These are phyloP conservation scores for Exophiala alcalophila DNA, from an alignment of 2,329 filamentous ascomycete genomes.

Conservation along the genomic window DNA sequence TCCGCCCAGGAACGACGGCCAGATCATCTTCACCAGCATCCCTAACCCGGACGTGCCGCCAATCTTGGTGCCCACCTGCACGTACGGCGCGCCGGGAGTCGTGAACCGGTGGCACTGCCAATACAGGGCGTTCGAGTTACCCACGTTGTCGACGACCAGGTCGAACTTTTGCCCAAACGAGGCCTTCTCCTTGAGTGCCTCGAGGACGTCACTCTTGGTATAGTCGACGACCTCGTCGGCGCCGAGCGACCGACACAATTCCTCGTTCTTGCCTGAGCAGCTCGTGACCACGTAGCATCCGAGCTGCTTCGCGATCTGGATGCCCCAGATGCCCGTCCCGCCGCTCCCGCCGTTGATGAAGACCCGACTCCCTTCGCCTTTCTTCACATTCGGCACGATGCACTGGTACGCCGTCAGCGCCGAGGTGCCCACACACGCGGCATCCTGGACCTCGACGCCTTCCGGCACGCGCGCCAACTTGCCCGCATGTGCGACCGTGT, in stretches of 20 bases:
- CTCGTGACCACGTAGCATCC: slow-evolving; percentile 59
- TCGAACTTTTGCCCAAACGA: slow-evolving; percentile 47
- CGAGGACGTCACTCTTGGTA: slow-evolving; percentile 48
- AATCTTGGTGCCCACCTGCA: slow-evolving; percentile 48
- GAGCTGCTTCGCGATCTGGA: slow-evolving; percentile 62
- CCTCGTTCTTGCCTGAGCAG: slow-evolving; percentile 58
- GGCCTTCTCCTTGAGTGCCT: slow-evolving; percentile 42
- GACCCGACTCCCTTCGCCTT: slow-evolving; percentile 50
- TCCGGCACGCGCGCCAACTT: slow-evolving; percentile 43
- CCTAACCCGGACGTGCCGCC: slow-evolving; percentile 1
- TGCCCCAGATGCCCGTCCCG: slow-evolving; percentile 58
- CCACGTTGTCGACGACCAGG: slow-evolving; percentile 59
- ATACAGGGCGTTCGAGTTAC: slow-evolving; percentile 51
- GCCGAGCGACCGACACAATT: slow-evolving; percentile 57
- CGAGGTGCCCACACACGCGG: slow-evolving; percentile 46
- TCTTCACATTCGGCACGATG: slow-evolving; percentile 46
- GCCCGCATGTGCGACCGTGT: slow-evolving; percentile 37
- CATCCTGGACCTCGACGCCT: slow-evolving; percentile 43
- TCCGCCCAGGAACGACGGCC: slow-evolving; percentile 51
- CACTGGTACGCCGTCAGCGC: slow-evolving; percentile 50
- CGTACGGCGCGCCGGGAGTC: slow-evolving; percentile 48
- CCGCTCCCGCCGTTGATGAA: slow-evolving; percentile 66
- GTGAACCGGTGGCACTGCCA: slow-evolving; percentile 53
- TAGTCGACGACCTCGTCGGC: slow-evolving; percentile 66
- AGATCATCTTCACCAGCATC: slow-evolving; percentile 40